Percentiles rank a stretch among this genome's conserved stretches.
Evolutionary conservation across 2,329 filamentous ascomycete species (phyloP).

Genomic region (Talaromyces amestolkiae): DNA sequence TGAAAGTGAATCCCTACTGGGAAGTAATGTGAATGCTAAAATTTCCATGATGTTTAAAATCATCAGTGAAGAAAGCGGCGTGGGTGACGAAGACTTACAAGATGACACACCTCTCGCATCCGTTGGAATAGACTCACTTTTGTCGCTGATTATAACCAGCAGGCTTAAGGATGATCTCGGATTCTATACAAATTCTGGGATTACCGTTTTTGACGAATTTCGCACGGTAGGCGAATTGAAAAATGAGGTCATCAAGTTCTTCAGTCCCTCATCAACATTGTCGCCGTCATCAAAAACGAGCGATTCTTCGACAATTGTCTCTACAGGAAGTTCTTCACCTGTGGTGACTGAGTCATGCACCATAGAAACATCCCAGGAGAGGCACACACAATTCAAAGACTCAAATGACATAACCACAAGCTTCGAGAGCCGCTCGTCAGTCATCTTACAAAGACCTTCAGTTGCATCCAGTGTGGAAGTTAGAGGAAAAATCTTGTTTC

Average conservation of each 20-base stretch:
- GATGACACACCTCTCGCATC: slow-evolving; percentile 11
- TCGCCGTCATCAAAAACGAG: not conserved
- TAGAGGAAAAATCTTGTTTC: not conserved
- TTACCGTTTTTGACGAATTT: not conserved
- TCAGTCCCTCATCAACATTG: not conserved
- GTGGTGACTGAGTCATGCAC: not conserved
- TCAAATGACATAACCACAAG: not conserved
- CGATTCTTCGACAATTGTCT: not conserved
- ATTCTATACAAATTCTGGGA: not conserved
- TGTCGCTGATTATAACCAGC: slow-evolving; percentile 16
- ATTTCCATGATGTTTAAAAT: not conserved
- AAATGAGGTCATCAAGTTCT: not conserved
- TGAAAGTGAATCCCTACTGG: not conserved
- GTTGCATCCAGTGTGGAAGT: no score
- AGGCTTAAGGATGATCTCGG: slow-evolving; percentile 12
- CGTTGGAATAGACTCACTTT: slow-evolving; percentile 21
- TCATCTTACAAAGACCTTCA: no score
- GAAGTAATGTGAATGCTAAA: not conserved
- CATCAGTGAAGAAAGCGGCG: slow-evolving; percentile 21
- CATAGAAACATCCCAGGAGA: not conserved
- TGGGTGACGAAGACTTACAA: slow-evolving; percentile 15
- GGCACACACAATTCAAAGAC: not conserved
- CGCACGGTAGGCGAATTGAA: not conserved
- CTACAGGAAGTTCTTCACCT: not conserved
- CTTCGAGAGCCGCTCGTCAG: not conserved